These are phyloP conservation scores for Stachybotrys elegans DNA, from an alignment of 2,329 filamentous ascomycete species.

Conservation along the genomic window DNA sequence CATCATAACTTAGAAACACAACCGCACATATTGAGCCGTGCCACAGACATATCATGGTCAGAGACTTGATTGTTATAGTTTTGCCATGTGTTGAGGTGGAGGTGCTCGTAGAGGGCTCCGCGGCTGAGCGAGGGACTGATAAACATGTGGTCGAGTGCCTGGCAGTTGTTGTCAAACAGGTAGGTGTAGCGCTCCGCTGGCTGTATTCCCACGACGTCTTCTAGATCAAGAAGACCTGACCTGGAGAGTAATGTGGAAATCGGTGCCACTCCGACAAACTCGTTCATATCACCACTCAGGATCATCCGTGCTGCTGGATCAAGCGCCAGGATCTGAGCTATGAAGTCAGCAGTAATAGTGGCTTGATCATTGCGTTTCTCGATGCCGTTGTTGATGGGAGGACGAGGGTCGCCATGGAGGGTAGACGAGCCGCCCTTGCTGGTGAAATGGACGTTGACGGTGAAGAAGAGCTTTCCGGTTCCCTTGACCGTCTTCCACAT, in stretches of 20 bases:
- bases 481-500: constrained; percentile 56
- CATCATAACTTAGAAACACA: too few species aligned
- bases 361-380: constrained; percentile 52
- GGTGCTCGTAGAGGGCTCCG: constrained; percentile 52
- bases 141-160: constrained; percentile 68
- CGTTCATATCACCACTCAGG: constrained; percentile 66
- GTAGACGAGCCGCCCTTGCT: constrained; percentile 62
- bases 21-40: constrained; percentile 55
- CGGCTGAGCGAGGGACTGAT: constrained; percentile 49
- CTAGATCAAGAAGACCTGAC: constrained; percentile 56
- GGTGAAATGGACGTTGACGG: constrained; percentile 64
- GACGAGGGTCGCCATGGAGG: constrained; percentile 59
- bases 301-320: constrained; percentile 55
- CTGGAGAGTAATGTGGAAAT: constrained; percentile 46
- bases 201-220: constrained; percentile 50
- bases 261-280: constrained; percentile 60
- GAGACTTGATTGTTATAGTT: constrained; percentile 49
- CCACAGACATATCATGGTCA: constrained; percentile 67
- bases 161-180: constrained; percentile 62
- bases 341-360: constrained; percentile 53
- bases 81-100: constrained; percentile 69
- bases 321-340: constrained; percentile 49
- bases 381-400: constrained; percentile 62
- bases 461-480: constrained; percentile 54
- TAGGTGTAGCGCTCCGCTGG: constrained; percentile 64